Percentiles rank a stretch among this genome's conserved stretches.
Evolutionary conservation across 2,329 filamentous ascomycete species (phyloP).

Genomic region (Metarhizium guizhouense): DNA sequence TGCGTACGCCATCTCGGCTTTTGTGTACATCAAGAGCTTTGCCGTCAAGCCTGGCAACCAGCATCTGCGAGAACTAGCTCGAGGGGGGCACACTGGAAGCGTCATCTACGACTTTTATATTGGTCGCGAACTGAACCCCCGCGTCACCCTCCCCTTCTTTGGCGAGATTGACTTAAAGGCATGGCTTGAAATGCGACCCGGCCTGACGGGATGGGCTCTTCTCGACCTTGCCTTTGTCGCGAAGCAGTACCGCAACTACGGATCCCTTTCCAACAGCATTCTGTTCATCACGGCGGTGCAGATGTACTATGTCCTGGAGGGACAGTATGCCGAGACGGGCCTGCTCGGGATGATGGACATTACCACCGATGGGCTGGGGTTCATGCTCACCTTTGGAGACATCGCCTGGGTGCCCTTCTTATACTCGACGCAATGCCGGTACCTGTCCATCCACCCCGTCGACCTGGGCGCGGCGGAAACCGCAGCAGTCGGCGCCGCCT

Average conservation of each 20-base stretch:
- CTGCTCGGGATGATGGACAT: conserved; percentile 88
- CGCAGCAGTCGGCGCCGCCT: conserved; percentile 52
- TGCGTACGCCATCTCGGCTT: conserved; percentile 59
- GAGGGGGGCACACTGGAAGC: conserved; percentile 71
- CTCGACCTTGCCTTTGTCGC: conserved; percentile 74
- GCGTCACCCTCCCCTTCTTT: conserved; percentile 64
- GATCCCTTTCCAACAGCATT: conserved; percentile 76
- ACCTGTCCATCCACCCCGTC: conserved; percentile 71
- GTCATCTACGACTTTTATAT: conserved; percentile 92
- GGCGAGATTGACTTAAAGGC: conserved; percentile 82
- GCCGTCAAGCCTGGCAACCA: conserved; percentile 61
- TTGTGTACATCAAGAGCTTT: conserved; percentile 72
- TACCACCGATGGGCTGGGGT: conserved; percentile 81
- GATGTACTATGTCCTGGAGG: conserved; percentile 71
- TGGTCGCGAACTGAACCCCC: conserved; percentile 88
- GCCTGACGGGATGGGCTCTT: conserved; percentile 77
- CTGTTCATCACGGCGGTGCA: conserved; percentile 67
- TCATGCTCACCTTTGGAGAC: conserved; percentile 87
- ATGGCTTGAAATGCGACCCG: conserved; percentile 79
- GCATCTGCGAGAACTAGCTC: conserved; percentile 64
- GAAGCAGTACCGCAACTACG: conserved; percentile 76
- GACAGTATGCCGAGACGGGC: conserved; percentile 73
- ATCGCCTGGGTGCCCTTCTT: conserved; percentile 85
- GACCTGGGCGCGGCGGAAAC: conserved; percentile 59
- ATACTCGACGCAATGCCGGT: conserved; percentile 73